A percentile compares a stretch with the other conserved stretches of the same genome.
These are phyloP conservation scores for Alternaria triticimaculans DNA, from an alignment of 2,329 filamentous ascomycete species.

Conservation along the genomic window DNA sequence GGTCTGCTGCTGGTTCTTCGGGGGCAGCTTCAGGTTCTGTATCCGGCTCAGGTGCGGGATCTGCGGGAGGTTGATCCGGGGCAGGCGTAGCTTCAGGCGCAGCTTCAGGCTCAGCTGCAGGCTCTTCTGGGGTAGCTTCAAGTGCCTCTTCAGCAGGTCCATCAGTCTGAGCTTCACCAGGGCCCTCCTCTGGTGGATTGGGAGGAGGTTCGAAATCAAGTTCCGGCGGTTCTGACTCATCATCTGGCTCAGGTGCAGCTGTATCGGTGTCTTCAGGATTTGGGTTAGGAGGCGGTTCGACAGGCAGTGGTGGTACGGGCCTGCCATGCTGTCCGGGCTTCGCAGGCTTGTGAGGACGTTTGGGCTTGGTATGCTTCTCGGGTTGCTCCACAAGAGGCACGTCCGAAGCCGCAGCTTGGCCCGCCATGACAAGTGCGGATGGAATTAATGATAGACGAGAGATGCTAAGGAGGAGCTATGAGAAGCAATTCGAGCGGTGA, in stretches of 20 bases:
- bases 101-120: constrained; percentile 4
- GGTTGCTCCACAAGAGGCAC: not conserved
- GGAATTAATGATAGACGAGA: not conserved
- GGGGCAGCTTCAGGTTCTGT: not conserved
- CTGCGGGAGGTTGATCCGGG: not conserved
- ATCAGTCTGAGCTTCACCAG: not conserved
- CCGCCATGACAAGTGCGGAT: not conserved
- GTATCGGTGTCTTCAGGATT: not conserved
- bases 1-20: not conserved
- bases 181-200: not conserved
- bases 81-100: not conserved
- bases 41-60: not conserved
- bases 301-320: not conserved
- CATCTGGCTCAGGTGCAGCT: not conserved
- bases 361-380: not conserved
- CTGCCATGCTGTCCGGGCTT: not conserved
- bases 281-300: not conserved
- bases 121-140: constrained; percentile 6
- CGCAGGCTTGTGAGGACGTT: not conserved
- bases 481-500: not conserved
- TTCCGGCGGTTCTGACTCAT: not conserved
- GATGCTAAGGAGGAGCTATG: not conserved
- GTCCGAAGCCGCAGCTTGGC: not conserved
- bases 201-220: not conserved
- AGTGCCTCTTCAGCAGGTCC: constrained; percentile 5